Percentiles rank a stretch among this genome's conserved stretches.
Evolutionary conservation across 2,329 filamentous ascomycete species (phyloP).

Genomic region (Ceratocystis lukuohia): DNA sequence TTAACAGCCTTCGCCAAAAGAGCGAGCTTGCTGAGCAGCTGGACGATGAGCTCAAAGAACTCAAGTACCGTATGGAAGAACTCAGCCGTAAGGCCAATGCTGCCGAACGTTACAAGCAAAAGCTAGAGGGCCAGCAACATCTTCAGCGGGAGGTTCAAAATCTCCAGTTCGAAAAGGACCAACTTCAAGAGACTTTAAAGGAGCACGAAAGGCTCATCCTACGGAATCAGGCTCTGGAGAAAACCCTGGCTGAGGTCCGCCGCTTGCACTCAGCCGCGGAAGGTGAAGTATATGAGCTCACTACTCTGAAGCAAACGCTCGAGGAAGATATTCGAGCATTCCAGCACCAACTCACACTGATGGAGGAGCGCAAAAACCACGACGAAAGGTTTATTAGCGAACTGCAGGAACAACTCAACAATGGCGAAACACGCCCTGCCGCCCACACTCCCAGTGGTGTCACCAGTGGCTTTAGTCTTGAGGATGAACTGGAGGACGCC

Average conservation of each 20-base stretch:
- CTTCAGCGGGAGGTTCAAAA: conserved; percentile 43
- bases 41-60: conserved; percentile 46
- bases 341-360: conserved; percentile 35
- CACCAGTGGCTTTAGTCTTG: conserved; percentile 34
- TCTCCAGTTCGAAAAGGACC: conserved; percentile 41
- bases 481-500: conserved; percentile 39
- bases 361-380: conserved; percentile 34
- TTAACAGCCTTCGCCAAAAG: conserved; percentile 34
- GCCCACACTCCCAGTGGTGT: conserved; percentile 2
- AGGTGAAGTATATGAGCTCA: conserved; percentile 23
- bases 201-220: conserved; percentile 27
- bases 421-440: conserved; percentile 23
- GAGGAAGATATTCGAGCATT: conserved; percentile 34
- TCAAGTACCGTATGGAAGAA: conserved; percentile 45
- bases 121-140: conserved; percentile 42
- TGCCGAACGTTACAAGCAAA: conserved; percentile 48
- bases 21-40: conserved; percentile 38
- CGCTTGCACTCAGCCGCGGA: conserved; percentile 18
- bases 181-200: conserved; percentile 36
- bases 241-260: conserved; percentile 28
- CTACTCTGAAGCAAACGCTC: conserved; percentile 34
- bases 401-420: conserved; percentile 44
- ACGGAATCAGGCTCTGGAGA: conserved; percentile 28
- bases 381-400: conserved; percentile 44
- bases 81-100: conserved; percentile 50